Evolutionary conservation across 2,329 filamentous ascomycete genomes (phyloP).

Genomic region (Torrubiellomyces zombiae): DNA sequence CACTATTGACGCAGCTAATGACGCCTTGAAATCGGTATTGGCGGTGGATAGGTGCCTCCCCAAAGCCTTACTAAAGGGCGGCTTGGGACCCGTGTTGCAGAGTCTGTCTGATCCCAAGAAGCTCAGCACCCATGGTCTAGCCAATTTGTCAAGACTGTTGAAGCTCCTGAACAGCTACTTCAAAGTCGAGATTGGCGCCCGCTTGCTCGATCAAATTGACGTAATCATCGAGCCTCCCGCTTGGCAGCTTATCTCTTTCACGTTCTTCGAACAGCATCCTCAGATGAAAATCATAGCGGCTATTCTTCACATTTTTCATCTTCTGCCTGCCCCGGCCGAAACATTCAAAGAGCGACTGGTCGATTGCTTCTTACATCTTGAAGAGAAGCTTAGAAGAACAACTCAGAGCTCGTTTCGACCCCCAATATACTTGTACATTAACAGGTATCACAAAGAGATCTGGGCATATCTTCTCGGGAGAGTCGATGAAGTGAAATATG

Average conservation of each 20-base stretch:
- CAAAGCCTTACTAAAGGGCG: slow-evolving; percentile 87
- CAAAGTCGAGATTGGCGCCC: slow-evolving; percentile 90
- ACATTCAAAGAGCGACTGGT: slow-evolving; percentile 84
- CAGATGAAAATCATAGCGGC: slow-evolving; percentile 91
- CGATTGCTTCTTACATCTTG: slow-evolving; percentile 76
- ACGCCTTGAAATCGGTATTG: slow-evolving; percentile 74
- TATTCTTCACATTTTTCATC: slow-evolving; percentile 91
- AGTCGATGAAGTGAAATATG: slow-evolving; percentile 72
- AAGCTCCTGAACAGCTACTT: slow-evolving; percentile 95
- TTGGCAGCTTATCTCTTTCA: slow-evolving; percentile 85
- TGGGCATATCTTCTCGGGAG: slow-evolving; percentile 66
- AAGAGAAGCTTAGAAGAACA: slow-evolving; percentile 70
- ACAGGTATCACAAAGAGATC: slow-evolving; percentile 78
- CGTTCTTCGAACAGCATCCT: slow-evolving; percentile 78
- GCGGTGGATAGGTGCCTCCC: slow-evolving; percentile 81
- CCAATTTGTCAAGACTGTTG: slow-evolving; percentile 76
- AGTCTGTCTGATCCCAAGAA: slow-evolving; percentile 90
- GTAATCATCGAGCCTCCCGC: slow-evolving; percentile 66
- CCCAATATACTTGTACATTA: slow-evolving; percentile 83
- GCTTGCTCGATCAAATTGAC: slow-evolving; percentile 87
- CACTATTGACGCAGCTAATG: slow-evolving; percentile 86
- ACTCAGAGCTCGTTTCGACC: slow-evolving; percentile 82
- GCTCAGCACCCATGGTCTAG: slow-evolving; percentile 72
- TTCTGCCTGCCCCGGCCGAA: slow-evolving; percentile 80
- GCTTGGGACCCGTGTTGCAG: slow-evolving; percentile 84